Evolutionary conservation across 352 stramenopile genomes (phyloP).

Genomic region (Pelagophyceae sp.): DNA sequence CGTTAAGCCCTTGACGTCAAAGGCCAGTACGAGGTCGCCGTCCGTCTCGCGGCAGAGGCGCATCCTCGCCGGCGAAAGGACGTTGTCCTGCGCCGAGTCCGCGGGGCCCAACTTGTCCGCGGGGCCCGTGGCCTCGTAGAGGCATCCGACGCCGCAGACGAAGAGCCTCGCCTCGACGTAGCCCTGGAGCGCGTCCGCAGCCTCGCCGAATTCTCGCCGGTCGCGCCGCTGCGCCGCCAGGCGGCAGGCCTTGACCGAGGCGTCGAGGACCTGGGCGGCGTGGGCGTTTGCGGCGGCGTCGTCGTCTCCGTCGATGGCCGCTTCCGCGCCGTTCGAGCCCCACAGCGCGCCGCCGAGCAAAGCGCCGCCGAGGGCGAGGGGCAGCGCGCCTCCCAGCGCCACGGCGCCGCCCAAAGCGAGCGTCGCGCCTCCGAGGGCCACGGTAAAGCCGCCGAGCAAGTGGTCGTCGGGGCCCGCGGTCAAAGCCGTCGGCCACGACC

Average conservation of each 20-base stretch:
- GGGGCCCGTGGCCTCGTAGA: neutral
- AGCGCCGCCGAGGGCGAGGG: too few relatives aligned
- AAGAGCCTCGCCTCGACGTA: neutral
- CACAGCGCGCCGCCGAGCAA: too few relatives aligned
- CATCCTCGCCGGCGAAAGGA: neutral
- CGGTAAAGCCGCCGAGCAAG: too few relatives aligned
- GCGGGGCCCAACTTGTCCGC: too few relatives aligned
- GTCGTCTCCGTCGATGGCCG: neutral
- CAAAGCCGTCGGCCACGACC: too few relatives aligned
- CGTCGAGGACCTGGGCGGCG: neutral
- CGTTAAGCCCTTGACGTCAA: neutral
- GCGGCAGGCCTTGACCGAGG: neutral
- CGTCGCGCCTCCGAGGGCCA: too few relatives aligned
- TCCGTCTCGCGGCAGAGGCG: neutral
- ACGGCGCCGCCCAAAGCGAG: too few relatives aligned
- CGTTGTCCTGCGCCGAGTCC: neutral
- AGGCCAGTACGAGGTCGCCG: neutral
- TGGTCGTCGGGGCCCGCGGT: too few relatives aligned
- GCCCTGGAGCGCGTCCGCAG: neutral
- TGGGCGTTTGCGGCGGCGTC: neutral
- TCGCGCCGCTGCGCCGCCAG: neutral
- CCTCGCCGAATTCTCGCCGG: neutral
- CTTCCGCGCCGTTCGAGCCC: neutral
- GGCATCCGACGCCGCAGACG: neutral
- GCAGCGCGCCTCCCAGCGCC: too few relatives aligned